phyloP scores from a whole-genome alignment of 305 asterid species.

The Rubia occidens region DNA sequence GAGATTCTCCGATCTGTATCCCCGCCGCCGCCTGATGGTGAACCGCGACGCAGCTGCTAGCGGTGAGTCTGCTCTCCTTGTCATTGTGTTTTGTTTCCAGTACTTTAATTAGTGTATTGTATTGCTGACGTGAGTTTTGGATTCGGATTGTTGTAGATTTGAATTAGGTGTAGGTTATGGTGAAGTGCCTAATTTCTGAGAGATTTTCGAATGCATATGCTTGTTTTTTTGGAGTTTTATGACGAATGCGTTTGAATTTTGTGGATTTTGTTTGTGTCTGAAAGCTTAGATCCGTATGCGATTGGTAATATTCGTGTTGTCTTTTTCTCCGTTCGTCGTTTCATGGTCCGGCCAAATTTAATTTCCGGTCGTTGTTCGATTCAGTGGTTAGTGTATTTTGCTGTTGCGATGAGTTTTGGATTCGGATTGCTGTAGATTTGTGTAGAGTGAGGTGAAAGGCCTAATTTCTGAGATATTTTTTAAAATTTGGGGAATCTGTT shows the following conservation, averaged over 20 bases:
- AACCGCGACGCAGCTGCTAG: background rate
- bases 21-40: background rate
- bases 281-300: background rate
- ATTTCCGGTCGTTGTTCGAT: no score
- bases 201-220: no score
- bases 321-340: background rate
- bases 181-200: background rate
- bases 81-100: background rate
- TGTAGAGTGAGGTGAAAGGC: background rate
- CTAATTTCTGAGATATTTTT: background rate
- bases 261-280: background rate
- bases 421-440: background rate
- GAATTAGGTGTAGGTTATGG: background rate
- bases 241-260: background rate
- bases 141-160: background rate
- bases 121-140: background rate
- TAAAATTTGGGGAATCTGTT: background rate
- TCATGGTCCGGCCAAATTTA: no score
- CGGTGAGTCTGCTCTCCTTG: background rate
- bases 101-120: background rate
- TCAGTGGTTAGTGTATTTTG: background rate
- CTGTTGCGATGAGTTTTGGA: background rate
- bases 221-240: background rate
- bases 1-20: background rate
- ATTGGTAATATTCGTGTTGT: background rate